These are phyloP conservation scores for Phytophthora capsici DNA, from an alignment of 352 stramenopile species.

Conservation along the genomic window DNA sequence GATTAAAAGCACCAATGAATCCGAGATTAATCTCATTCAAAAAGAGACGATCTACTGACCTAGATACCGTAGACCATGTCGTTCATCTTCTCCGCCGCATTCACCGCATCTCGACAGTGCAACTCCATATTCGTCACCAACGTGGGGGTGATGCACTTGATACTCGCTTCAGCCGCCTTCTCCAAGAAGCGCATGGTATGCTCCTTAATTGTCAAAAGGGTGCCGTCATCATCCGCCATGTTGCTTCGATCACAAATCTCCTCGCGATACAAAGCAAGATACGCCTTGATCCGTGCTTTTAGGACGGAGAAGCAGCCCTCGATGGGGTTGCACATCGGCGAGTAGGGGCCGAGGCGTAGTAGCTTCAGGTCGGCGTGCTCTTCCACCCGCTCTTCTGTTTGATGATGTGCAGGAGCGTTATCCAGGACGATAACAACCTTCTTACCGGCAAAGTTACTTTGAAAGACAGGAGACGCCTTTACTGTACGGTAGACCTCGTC, in stretches of 20 bases:
- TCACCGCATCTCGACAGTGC: not conserved
- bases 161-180: not conserved
- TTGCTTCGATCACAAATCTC: not conserved
- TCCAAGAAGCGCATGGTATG: not conserved
- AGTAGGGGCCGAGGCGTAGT: not conserved
- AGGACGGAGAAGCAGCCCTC: not conserved
- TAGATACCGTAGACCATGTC: not conserved
- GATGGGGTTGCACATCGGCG: not conserved
- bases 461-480: no score
- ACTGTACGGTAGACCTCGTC: no score
- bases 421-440: constrained; percentile 4
- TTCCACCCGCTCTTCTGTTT: not conserved
- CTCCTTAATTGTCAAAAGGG: not conserved
- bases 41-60: no score
- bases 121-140: not conserved
- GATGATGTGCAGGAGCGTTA: constrained; percentile 1
- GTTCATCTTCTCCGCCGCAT: not conserved
- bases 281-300: not conserved
- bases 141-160: not conserved
- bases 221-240: not conserved
- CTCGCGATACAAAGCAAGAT: not conserved
- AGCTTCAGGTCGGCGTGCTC: not conserved
- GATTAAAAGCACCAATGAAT: no score
- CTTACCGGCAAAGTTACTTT: no score
- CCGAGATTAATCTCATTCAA: no score